Evolutionary conservation across 2,329 filamentous ascomycete genomes (phyloP), one percentile per base, ranked within the genome.

Genomic region (Diplocarpon rosae): DNA sequence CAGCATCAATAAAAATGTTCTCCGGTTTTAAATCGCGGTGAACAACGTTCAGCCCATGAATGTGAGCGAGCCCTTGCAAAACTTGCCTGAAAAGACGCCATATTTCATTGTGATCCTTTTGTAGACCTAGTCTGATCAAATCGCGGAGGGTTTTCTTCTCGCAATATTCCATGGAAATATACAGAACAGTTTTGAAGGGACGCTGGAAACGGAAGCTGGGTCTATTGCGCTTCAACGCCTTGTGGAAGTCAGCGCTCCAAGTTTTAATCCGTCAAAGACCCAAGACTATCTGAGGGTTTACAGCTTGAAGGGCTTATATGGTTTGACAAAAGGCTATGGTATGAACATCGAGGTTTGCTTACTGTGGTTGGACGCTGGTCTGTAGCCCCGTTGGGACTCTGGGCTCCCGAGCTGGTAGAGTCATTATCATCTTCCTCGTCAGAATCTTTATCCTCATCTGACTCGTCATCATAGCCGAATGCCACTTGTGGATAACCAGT

Each of bases 141-240:
- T 96, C 88, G 15, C 89, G 82, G 28, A 98, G 73, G 0, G 92
- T 96, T 37, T 56, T 47, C 60, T 90, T 92, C 62, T 96, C 90
- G 59, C 92, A 98, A 55, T 95, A 94, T 61, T 98, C 92, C 92
- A 98, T 98, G 49, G 94, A 92, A 45, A 98, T 96, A 62, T 95
- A 98, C 34, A 98, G 72, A 6, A 89, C 81, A 0, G 83, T 89
- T 42, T 76, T 76, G 48, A 76, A 73, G 3, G 76, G 66, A 35
- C 73, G 69, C 44, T 73, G 69, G 15, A 68, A 66, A 43, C 54
- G 56, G 27, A 55, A 56, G 39, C 52, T 50, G 17, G 57, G 60
- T 42, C 55, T 59, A 16, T 47, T 57, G 43, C 57, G 51, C 27
- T 50, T 57, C 17, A 55, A 31, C 37, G 50, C 54, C 46, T 56